phyloP scores from a whole-genome alignment of 2,329 filamentous ascomycete genomes.

The Pseudomassariella vexata region DNA sequence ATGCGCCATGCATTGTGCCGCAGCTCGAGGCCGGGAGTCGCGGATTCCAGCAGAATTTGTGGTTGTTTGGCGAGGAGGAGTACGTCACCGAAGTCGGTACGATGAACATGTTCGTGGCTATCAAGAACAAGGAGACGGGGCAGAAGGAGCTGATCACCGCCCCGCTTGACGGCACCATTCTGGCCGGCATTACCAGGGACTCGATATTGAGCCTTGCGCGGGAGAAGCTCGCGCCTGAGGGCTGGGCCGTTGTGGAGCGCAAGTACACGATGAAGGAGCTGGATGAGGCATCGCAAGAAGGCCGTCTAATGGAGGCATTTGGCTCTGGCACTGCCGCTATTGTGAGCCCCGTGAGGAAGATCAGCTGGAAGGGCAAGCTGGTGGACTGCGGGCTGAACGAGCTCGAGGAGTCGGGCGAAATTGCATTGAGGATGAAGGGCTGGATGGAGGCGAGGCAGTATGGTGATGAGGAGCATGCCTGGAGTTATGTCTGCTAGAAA shows the following conservation, averaged over 20 bases:
- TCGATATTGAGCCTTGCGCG: slow-evolving; percentile 81
- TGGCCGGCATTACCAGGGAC: slow-evolving; percentile 91
- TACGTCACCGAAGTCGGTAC: slow-evolving; percentile 96
- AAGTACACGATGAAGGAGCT: slow-evolving; percentile 91
- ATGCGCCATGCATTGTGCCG: slow-evolving; percentile 97
- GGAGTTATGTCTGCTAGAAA: slow-evolving; percentile 61
- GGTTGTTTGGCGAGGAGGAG: slow-evolving; percentile 94
- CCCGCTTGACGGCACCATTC: slow-evolving; percentile 90
- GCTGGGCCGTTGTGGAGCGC: slow-evolving; percentile 83
- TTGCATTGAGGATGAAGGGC: slow-evolving; percentile 82
- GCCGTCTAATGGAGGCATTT: slow-evolving; percentile 86
- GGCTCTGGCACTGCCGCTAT: slow-evolving; percentile 91
- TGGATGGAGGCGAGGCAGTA: slow-evolving; percentile 98
- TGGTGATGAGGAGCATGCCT: slow-evolving; percentile 84
- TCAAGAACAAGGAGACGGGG: slow-evolving; percentile 81
- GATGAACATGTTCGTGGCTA: slow-evolving; percentile 93
- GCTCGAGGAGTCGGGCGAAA: slow-evolving; percentile 78
- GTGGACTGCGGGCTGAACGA: slow-evolving; percentile 80
- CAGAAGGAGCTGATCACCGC: slow-evolving; percentile 92
- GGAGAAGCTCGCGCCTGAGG: slow-evolving; percentile 75
- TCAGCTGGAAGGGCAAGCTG: slow-evolving; percentile 78
- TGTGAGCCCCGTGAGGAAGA: slow-evolving; percentile 82
- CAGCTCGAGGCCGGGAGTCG: slow-evolving; percentile 86
- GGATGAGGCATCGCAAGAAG: slow-evolving; percentile 73
- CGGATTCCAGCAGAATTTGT: slow-evolving; percentile 96